phyloP scores from a whole-genome alignment of 1,139 yeast genomes.

The Kodamaea derodonti region DNA sequence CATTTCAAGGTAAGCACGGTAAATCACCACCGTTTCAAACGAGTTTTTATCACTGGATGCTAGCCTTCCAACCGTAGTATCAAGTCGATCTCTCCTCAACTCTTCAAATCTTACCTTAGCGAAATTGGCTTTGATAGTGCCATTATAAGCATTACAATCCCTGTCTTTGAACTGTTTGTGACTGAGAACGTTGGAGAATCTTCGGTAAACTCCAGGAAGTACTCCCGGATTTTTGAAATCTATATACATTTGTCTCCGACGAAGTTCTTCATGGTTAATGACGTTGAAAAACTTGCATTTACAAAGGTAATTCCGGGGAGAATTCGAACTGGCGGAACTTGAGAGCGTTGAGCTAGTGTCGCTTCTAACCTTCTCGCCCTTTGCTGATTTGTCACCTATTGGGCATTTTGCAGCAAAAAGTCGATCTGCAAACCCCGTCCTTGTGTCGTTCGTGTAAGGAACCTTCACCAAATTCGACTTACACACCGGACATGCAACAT shows the following conservation, averaged over 20 bases:
- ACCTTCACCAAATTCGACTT: conserved; percentile 8
- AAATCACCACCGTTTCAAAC: conserved; percentile 4
- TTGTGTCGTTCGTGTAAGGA: conserved; percentile 13
- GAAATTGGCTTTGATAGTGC: background rate
- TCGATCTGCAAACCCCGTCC: conserved; percentile 23
- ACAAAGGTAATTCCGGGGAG: background rate
- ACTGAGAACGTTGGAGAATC: conserved; percentile 1
- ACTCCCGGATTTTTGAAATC: conserved; percentile 11
- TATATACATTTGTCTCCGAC: conserved; percentile 19
- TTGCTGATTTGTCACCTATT: background rate
- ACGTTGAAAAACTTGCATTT: background rate
- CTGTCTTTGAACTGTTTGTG: background rate
- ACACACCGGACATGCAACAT: conserved; percentile 19
- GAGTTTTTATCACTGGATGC: conserved; percentile 1
- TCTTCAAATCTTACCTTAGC: background rate
- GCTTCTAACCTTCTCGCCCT: background rate
- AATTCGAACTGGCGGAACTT: background rate
- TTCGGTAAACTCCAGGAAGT: conserved; percentile 9
- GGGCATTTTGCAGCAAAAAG: background rate
- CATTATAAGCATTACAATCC: background rate
- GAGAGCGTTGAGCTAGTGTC: too few relatives aligned
- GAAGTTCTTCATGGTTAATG: conserved; percentile 15
- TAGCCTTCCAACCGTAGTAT: conserved; percentile 1
- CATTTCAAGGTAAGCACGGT: conserved; percentile 15
- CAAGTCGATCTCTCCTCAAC: background rate